Percentiles rank a stretch among this genome's conserved stretches.
phyloP scores from a whole-genome alignment of 768 basidiomycete species.

The Lactarius akahatsu region DNA sequence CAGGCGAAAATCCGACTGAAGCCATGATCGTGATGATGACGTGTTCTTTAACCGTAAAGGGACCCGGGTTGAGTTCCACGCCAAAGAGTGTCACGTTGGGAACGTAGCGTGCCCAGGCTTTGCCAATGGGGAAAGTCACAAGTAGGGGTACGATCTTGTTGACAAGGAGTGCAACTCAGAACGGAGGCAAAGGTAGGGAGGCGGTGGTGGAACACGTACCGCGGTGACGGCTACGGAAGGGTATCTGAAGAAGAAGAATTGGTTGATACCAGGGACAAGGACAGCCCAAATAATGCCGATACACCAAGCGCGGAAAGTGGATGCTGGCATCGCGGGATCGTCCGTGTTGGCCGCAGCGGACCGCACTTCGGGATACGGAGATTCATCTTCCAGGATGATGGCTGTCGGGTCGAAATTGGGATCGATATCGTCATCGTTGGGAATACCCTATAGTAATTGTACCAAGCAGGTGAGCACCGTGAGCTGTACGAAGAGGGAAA shows the following conservation, averaged over 20 bases:
- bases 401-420: slow-evolving; percentile 26
- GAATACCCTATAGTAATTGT: not conserved
- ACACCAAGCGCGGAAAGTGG: slow-evolving; percentile 40
- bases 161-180: not conserved
- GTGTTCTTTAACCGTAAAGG: slow-evolving; percentile 74
- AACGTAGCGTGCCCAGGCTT: slow-evolving; percentile 52
- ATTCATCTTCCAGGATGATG: slow-evolving; percentile 40
- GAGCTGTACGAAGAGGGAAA: not conserved
- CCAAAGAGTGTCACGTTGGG: slow-evolving; percentile 57
- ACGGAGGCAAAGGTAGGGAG: not conserved
- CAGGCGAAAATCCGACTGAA: slow-evolving; percentile 36
- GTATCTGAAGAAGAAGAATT: slow-evolving; percentile 73
- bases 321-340: slow-evolving; percentile 42
- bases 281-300: slow-evolving; percentile 49
- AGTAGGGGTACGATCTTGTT: slow-evolving; percentile 58
- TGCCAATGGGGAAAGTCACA: slow-evolving; percentile 64
- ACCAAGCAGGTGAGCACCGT: not conserved
- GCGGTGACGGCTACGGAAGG: slow-evolving; percentile 40
- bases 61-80: slow-evolving; percentile 58
- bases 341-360: slow-evolving; percentile 51
- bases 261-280: slow-evolving; percentile 68
- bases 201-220: not conserved
- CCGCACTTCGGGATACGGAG: slow-evolving; percentile 53
- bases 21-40: slow-evolving; percentile 50
- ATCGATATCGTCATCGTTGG: slow-evolving; percentile 11